These are phyloP conservation scores for Ustanciosporium gigantosporum DNA, from an alignment of 1,284 basidiomycete species.

Conservation along the genomic window DNA sequence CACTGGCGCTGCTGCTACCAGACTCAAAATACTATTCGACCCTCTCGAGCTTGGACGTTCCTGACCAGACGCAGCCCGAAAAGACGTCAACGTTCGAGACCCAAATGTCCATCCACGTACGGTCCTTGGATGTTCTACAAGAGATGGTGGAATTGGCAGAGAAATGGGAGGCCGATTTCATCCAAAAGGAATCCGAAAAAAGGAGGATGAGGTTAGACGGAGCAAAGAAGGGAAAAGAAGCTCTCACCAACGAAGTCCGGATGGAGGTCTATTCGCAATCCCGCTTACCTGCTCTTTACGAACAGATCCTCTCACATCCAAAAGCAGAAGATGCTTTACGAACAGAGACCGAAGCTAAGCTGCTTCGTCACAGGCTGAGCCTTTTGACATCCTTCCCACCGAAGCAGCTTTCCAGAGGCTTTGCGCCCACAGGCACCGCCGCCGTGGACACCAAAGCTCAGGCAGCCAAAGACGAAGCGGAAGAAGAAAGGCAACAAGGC, in stretches of 20 bases:
- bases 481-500: conserved; percentile 8
- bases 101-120: conserved; percentile 72
- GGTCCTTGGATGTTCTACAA: conserved; percentile 40
- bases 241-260: conserved; percentile 37
- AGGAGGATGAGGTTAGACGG: conserved; percentile 49
- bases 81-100: conserved; percentile 62
- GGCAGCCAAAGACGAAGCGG: conserved; percentile 10
- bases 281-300: conserved; percentile 47
- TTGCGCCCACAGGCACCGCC: conserved; percentile 27
- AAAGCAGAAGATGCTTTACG: conserved; percentile 48
- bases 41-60: conserved; percentile 71
- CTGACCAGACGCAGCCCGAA: conserved; percentile 75
- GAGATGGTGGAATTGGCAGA: conserved; percentile 47
- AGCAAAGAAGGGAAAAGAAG: conserved; percentile 44
- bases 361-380: conserved; percentile 39
- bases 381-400: conserved; percentile 42
- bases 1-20: conserved; percentile 75
- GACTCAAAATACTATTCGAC: conserved; percentile 72
- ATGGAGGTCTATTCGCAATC: conserved; percentile 35
- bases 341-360: conserved; percentile 43
- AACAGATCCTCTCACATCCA: conserved; percentile 48
- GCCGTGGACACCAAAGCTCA: conserved; percentile 18
- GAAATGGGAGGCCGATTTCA: conserved; percentile 39
- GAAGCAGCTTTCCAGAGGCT: conserved; percentile 6
- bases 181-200: conserved; percentile 48